Percentiles rank a stretch among this genome's conserved stretches.
phyloP scores from a whole-genome alignment of 2,329 filamentous ascomycete genomes.

The Aureobasidium sp. region DNA sequence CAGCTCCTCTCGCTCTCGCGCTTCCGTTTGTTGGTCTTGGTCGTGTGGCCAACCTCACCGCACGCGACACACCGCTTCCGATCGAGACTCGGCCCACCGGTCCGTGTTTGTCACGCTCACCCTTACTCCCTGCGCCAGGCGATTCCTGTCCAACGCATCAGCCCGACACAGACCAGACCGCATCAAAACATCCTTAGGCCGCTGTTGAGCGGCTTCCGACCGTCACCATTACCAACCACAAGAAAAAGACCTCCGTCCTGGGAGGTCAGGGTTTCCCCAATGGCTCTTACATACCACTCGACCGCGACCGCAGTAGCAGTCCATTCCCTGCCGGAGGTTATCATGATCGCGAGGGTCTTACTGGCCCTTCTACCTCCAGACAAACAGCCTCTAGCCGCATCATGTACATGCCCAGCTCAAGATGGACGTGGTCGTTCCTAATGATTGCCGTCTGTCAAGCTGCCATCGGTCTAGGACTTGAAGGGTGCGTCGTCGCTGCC shows the following conservation, averaged over 20 bases:
- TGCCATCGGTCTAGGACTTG: constrained; percentile 69
- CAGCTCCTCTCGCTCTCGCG: neutral
- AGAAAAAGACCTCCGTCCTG: constrained; percentile 50
- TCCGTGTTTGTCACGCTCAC: constrained; percentile 1
- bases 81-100: neutral
- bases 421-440: constrained; percentile 86
- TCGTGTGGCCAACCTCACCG: neutral
- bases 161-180: neutral
- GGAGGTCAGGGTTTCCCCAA: constrained; percentile 31
- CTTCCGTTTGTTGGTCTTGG: neutral
- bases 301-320: constrained; percentile 37
- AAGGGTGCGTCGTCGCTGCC: constrained; percentile 58
- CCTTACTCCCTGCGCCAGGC: neutral
- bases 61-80: constrained; percentile 6
- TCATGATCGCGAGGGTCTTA: constrained; percentile 45
- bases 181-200: neutral
- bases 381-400: constrained; percentile 33
- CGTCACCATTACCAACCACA: constrained; percentile 48
- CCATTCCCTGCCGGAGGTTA: constrained; percentile 39
- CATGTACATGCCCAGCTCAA: constrained; percentile 72
- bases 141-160: constrained; percentile 3
- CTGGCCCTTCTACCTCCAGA: constrained; percentile 26
- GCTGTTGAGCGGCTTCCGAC: constrained; percentile 12
- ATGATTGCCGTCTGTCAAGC: constrained; percentile 67
- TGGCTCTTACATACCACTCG: constrained; percentile 37